A percentile compares a stretch with the other conserved stretches of the same genome.
Conservation (phyloP, 2,329 filamentous ascomycete genomes). For the Scedosporium boydii region DNA sequence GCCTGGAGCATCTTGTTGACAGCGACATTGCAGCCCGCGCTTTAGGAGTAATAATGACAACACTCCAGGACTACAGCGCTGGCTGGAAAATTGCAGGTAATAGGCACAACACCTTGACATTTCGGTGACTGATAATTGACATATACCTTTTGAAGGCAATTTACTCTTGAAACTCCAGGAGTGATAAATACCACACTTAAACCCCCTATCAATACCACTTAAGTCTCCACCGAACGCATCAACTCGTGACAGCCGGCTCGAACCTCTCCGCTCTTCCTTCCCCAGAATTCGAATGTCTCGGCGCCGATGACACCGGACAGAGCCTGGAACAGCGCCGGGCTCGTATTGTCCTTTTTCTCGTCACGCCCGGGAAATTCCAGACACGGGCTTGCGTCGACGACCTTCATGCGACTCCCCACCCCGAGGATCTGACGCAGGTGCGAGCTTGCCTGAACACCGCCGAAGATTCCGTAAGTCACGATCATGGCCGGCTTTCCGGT, state of each 20-base stretch:
- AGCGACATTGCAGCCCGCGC: background rate
- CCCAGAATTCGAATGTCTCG: background rate
- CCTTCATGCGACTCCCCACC: background rate
- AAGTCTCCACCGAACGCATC: background rate
- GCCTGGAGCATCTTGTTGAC: background rate
- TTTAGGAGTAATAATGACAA: background rate
- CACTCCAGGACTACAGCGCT: background rate
- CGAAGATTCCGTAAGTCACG: conserved; percentile 42
- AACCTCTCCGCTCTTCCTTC: background rate
- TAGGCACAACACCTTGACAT: background rate
- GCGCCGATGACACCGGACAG: background rate
- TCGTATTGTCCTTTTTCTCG: background rate
- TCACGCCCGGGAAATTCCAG: background rate
- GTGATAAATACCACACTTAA: background rate
- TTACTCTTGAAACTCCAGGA: background rate
- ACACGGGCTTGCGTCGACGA: background rate
- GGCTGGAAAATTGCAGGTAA: background rate
- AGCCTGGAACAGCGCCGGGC: background rate
- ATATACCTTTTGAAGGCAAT: background rate
- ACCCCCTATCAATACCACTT: background rate
- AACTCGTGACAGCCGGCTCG: background rate
- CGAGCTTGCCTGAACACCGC: conserved; percentile 20
- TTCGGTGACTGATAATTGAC: background rate
- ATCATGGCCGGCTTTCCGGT: conserved; percentile 42
- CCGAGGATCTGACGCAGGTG: conserved; percentile 7